Base-by-base conservation (phyloP, 371 early-diverging fungal species). In the Mortierella sp. region DNA sequence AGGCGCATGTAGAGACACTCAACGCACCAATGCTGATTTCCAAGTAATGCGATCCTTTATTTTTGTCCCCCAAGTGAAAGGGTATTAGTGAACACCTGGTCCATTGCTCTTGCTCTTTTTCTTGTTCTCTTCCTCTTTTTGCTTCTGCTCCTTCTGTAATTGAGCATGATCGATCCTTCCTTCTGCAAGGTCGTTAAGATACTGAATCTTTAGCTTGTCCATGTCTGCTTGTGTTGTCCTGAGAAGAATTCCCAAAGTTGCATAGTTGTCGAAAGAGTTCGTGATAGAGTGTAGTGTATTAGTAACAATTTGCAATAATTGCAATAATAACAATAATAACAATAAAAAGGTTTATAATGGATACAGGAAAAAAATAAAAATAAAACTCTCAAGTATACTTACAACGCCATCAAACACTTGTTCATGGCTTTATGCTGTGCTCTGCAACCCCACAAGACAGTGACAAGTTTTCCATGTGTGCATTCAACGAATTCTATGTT, bases 391-490 rank as follows among this genome's bases (percentile, higher is more conserved):
- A 40, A 28, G 28, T 12, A 53, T 34, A 64, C 84, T 67, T 86
- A 91, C 92, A 84, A 86, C 70, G 86, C 86, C 63, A 86, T 86
- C 37, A 93, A 84, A 70, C 94, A 94, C n/a, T 75, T 85, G 72
- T 94, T 92, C 91, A 93, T 90, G 17, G 84, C 83, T 67, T 88
- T 89, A 49, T 88, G 83, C 61, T 89, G 85, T 10, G 76, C 76
- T 43, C 90, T 85, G 76, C 94, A 94, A 8, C 87, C 86, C 86
- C 91, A 90, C 76, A 89, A 86, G 4, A 93, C 90, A 10, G 90
- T 88, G 19, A 92, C 82, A 35, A 90, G 86, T 56, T 88, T 89
- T 60, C 86, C 88, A 55, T 87, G 86, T 68, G 91, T 89, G 72
- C 94, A 94, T 37, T 88, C 85, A 57, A 91, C 91, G 66, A 93